These are phyloP conservation scores for Afroboletus lepidellus DNA, from an alignment of 1,284 basidiomycete species.

Conservation along the genomic window DNA sequence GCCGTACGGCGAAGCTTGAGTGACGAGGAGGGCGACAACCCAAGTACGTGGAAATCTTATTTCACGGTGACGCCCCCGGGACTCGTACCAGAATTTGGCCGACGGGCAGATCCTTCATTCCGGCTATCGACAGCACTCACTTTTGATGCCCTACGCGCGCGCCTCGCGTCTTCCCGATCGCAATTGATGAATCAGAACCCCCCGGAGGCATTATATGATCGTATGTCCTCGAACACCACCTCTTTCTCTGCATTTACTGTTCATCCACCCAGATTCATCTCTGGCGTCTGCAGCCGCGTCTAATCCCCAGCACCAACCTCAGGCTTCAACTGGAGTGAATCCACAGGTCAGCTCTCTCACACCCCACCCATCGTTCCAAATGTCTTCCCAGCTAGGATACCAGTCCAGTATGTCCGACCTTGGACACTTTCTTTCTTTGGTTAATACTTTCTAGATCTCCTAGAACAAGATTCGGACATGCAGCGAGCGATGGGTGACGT, in stretches of 20 bases:
- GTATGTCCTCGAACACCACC: constrained; percentile 27
- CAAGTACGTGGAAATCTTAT: constrained; percentile 43
- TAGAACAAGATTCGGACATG: constrained; percentile 75
- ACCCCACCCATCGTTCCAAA: constrained; percentile 55
- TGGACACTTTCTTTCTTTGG: constrained; percentile 2
- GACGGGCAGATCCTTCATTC: constrained; percentile 38
- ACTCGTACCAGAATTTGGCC: constrained; percentile 31
- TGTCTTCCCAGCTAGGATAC: constrained; percentile 52
- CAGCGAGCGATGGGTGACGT: constrained; percentile 58
- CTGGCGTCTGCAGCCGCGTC: constrained; percentile 15
- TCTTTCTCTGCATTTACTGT: background rate
- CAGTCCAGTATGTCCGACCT: constrained; percentile 54
- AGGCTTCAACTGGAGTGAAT: constrained; percentile 4
- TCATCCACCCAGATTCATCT: constrained; percentile 11
- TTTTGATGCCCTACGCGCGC: constrained; percentile 49
- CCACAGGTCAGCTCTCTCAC: constrained; percentile 47
- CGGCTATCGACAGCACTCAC: constrained; percentile 45
- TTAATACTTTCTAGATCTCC: constrained; percentile 48
- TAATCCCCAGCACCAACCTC: constrained; percentile 7
- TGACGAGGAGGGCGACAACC: constrained; percentile 63
- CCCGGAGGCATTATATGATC: constrained; percentile 31
- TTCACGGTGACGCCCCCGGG: constrained; percentile 1
- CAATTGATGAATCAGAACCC: constrained; percentile 36
- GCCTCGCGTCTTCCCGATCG: constrained; percentile 42
- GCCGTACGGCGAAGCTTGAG: constrained; percentile 58